Conservation (phyloP, 495 filamentous ascomycete species). For the Oleoguttula mirabilis region DNA sequence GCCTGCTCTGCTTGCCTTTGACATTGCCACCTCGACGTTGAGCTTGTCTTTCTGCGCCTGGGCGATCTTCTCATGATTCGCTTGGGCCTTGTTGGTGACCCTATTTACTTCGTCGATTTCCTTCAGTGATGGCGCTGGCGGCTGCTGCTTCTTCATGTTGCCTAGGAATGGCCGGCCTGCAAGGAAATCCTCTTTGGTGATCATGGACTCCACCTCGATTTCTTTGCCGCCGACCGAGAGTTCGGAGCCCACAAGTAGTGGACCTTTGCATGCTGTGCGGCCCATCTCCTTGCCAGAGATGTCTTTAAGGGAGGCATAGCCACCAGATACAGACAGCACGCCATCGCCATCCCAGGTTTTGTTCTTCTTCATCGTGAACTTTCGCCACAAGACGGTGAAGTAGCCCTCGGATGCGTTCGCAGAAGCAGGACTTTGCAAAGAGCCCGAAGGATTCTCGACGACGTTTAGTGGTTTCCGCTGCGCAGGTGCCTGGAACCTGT, state of each 20-base stretch:
- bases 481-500: constrained; percentile 8
- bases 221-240: constrained; percentile 61
- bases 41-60: constrained; percentile 17
- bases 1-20: constrained; percentile 16
- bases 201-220: constrained; percentile 56
- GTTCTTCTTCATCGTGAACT: constrained; percentile 65
- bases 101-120: constrained; percentile 7
- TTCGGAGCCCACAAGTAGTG: constrained; percentile 48
- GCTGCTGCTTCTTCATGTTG: constrained; percentile 18
- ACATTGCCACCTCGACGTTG: constrained; percentile 13
- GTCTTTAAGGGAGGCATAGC: constrained; percentile 53
- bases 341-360: constrained; percentile 87
- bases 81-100: constrained; percentile 16
- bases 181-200: constrained; percentile 52
- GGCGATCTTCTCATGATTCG: constrained; percentile 16
- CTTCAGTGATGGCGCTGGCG: constrained; percentile 8
- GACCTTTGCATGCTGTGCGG: constrained; percentile 39
- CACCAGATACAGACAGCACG: constrained; percentile 44
- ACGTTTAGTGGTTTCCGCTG: constrained; percentile 35
- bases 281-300: constrained; percentile 58
- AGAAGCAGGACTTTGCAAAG: constrained; percentile 1
- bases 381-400: constrained; percentile 64
- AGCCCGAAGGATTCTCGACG: constrained; percentile 27
- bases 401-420: constrained; percentile 34
- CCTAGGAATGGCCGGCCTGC: constrained; percentile 43